A percentile compares a stretch with the other conserved stretches of the same genome.
Conservation (phyloP, 1,139 yeast species). For the Debaryomycetaceae sp. region DNA sequence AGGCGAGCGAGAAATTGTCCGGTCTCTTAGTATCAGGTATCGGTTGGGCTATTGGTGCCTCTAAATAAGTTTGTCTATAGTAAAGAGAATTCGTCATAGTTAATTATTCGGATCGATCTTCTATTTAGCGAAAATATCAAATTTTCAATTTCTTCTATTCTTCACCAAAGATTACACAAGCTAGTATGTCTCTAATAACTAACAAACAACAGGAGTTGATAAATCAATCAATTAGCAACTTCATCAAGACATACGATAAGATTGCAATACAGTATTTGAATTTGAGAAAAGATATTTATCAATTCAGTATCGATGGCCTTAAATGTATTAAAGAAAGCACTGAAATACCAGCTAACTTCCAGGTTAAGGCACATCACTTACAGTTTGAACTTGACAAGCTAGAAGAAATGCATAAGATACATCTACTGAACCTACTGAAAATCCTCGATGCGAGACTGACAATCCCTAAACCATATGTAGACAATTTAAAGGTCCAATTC, state of each 20-base stretch:
- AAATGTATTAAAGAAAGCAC: constrained; percentile 13
- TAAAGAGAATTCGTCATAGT: constrained; percentile 1
- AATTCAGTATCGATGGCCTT: constrained; percentile 13
- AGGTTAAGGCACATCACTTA: constrained; percentile 17
- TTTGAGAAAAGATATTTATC: constrained; percentile 33
- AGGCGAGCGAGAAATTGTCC: constrained; percentile 49
- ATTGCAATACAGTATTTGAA: constrained; percentile 29
- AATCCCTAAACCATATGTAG: constrained; percentile 17
- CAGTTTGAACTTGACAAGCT: constrained; percentile 26
- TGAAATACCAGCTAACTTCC: constrained; percentile 8
- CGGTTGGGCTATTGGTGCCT: constrained; percentile 70
- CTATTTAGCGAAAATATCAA: constrained; percentile 1
- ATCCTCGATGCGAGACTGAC: constrained; percentile 16
- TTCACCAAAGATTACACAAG: background rate
- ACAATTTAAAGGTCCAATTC: constrained; percentile 19
- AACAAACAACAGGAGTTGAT: constrained; percentile 31
- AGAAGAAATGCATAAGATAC: constrained; percentile 22
- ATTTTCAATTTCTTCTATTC: background rate
- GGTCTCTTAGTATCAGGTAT: constrained; percentile 54
- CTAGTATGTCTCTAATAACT: constrained; percentile 26
- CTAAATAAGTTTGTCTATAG: constrained; percentile 10
- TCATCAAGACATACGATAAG: constrained; percentile 35
- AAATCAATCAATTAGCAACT: constrained; percentile 29
- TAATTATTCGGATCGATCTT: background rate
- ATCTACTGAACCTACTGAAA: constrained; percentile 21